Conservation (phyloP, 345 rosid species). For the Dimocarpus longan region DNA sequence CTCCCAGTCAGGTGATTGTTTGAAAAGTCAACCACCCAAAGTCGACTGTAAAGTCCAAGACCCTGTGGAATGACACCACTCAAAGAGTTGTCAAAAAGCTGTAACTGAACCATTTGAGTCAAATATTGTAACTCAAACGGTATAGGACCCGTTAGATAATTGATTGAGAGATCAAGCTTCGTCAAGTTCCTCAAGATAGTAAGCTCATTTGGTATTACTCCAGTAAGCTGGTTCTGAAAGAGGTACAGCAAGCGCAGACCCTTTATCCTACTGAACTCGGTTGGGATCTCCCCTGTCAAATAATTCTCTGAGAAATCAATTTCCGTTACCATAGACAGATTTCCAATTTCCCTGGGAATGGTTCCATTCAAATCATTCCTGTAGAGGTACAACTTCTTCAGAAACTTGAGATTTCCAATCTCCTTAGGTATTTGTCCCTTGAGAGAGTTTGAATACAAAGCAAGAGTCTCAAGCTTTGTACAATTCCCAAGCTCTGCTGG, state of each 20-base stretch:
- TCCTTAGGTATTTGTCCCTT: constrained; percentile 70
- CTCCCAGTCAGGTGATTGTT: constrained; percentile 68
- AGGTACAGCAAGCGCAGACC: constrained; percentile 64
- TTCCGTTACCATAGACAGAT: constrained; percentile 63
- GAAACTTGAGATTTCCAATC: constrained; percentile 68
- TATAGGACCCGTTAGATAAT: constrained; percentile 68
- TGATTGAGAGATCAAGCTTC: constrained; percentile 87
- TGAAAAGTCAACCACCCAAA: constrained; percentile 93
- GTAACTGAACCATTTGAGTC: constrained; percentile 68
- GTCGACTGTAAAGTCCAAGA: constrained; percentile 70
- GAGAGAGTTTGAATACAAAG: constrained; percentile 72
- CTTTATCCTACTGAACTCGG: constrained; percentile 63
- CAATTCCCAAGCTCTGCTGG: constrained; percentile 83
- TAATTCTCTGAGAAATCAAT: constrained; percentile 89
- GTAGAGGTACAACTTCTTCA: constrained; percentile 74
- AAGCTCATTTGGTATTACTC: constrained; percentile 75
- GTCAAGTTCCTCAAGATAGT: constrained; percentile 63
- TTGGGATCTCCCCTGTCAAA: constrained; percentile 74
- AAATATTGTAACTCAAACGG: constrained; percentile 75
- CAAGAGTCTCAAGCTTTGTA: constrained; percentile 58
- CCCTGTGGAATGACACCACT: constrained; percentile 69
- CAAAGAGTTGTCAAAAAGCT: constrained; percentile 80
- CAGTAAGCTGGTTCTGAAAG: constrained; percentile 78
- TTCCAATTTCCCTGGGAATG: constrained; percentile 80
- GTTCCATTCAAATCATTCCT: constrained; percentile 82